Conservation (phyloP, 352 stramenopile genomes). For the Phytophthora syringae region DNA sequence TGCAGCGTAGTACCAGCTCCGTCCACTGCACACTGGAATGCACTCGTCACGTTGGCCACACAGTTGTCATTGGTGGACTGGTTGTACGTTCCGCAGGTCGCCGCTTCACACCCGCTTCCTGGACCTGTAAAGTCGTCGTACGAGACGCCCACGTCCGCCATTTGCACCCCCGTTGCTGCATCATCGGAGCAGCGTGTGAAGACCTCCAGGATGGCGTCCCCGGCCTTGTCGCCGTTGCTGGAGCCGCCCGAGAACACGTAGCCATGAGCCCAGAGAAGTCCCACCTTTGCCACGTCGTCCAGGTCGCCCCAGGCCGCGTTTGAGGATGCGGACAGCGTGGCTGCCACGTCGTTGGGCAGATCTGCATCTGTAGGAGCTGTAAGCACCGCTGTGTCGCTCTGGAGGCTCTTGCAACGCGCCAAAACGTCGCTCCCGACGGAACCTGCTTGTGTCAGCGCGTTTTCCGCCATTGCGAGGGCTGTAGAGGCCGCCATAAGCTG, state of each 20-base stretch:
- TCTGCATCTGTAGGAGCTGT: conserved; percentile 9
- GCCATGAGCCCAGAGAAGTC: conserved; percentile 53
- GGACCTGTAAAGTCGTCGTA: conserved; percentile 29
- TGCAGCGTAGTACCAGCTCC: conserved; percentile 10
- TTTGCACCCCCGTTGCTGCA: conserved; percentile 20
- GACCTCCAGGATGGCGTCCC: conserved; percentile 36
- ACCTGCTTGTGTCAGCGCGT: background rate
- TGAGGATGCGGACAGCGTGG: conserved; percentile 24
- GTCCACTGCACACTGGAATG: conserved; percentile 43
- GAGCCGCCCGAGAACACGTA: conserved; percentile 47
- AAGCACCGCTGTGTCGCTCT: conserved; percentile 16
- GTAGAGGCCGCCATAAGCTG: conserved; percentile 20
- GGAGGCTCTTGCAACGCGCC: conserved; percentile 30
- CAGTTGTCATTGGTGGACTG: conserved; percentile 46
- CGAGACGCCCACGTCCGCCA: conserved; percentile 43
- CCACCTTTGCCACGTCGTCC: conserved; percentile 48
- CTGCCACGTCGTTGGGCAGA: conserved; percentile 26
- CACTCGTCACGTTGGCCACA: conserved; percentile 15
- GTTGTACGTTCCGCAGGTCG: conserved; percentile 41
- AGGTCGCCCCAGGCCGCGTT: conserved; percentile 37
- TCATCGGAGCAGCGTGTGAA: conserved; percentile 42
- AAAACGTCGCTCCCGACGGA: conserved; percentile 29
- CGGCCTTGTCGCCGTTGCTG: conserved; percentile 23
- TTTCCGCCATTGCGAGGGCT: conserved; percentile 21
- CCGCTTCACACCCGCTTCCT: conserved; percentile 24